phyloP scores from a whole-genome alignment of 176 grass and related monocot species.

The Aegilops sharonensis region DNA sequence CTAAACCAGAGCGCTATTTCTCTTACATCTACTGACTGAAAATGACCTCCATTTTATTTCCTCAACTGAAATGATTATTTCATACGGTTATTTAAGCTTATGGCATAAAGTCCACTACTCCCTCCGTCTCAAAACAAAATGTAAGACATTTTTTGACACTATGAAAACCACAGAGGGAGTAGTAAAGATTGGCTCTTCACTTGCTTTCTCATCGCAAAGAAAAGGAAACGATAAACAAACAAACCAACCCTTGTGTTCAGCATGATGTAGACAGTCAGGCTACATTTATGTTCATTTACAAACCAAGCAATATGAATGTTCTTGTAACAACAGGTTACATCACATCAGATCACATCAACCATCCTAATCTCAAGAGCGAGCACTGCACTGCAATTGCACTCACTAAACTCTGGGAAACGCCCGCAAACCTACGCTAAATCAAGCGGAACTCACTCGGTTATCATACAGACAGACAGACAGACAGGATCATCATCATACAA shows the following conservation, averaged over 20 bases:
- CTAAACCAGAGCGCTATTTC: background rate
- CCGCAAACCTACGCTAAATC: background rate
- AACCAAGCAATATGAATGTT: background rate
- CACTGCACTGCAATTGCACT: background rate
- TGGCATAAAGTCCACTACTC: background rate
- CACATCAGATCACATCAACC: background rate
- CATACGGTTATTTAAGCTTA: background rate
- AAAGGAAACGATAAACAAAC: background rate
- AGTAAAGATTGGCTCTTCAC: background rate
- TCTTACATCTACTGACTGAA: background rate
- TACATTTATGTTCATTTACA: background rate
- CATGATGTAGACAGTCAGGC: background rate
- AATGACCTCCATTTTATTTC: background rate
- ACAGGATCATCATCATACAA: background rate
- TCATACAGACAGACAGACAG: background rate
- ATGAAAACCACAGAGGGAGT: accelerated
- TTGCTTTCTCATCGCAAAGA: background rate
- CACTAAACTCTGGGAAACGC: background rate
- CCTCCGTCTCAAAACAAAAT: too few relatives aligned
- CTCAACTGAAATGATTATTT: background rate
- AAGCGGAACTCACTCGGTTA: background rate
- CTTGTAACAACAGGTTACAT: background rate
- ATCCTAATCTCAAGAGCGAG: slow-evolving; percentile 3
- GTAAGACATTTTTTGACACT: background rate
- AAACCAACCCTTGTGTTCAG: background rate